Percentiles rank a stretch among this genome's conserved stretches.
Evolutionary conservation across 2,329 filamentous ascomycete species (phyloP).

Genomic region (Phialophora chinensis): DNA sequence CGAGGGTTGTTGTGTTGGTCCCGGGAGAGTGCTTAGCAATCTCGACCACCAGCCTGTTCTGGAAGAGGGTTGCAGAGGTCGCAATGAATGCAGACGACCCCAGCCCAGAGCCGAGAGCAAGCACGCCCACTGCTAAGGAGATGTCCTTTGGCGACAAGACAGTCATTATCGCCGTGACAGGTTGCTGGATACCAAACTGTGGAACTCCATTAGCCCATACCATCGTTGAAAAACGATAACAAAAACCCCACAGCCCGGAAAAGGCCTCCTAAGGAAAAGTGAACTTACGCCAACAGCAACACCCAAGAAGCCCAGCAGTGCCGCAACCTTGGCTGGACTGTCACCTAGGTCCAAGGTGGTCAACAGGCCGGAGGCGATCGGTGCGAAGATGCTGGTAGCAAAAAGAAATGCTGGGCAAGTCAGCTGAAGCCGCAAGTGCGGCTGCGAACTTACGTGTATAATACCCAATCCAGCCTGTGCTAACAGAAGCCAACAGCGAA

Average conservation of each 20-base stretch:
- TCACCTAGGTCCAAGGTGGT: constrained; percentile 29
- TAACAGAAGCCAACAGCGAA: constrained; percentile 16
- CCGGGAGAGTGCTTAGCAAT: constrained; percentile 15
- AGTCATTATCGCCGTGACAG: constrained; percentile 36
- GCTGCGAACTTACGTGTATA: constrained; percentile 26
- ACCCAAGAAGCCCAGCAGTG: constrained; percentile 41
- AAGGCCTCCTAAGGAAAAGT: background rate
- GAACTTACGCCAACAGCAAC: constrained; percentile 38
- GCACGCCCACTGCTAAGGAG: constrained; percentile 38
- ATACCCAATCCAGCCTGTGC: constrained; percentile 23
- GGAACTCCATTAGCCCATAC: background rate
- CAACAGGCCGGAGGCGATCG: constrained; percentile 40
- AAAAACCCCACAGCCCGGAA: background rate
- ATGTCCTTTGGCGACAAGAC: constrained; percentile 40
- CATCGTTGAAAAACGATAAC: background rate
- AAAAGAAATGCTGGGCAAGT: constrained; percentile 41
- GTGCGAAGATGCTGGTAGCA: constrained; percentile 38
- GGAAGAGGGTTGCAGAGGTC: constrained; percentile 31
- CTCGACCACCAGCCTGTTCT: constrained; percentile 23
- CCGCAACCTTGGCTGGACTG: constrained; percentile 39
- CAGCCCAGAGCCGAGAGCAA: constrained; percentile 42
- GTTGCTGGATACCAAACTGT: constrained; percentile 35
- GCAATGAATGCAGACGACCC: constrained; percentile 27
- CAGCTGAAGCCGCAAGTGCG: background rate
- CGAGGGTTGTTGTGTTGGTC: constrained; percentile 24